These are phyloP conservation scores for Capniomyces stellatus DNA, from an alignment of 371 early-diverging fungal genomes.

Conservation along the genomic window DNA sequence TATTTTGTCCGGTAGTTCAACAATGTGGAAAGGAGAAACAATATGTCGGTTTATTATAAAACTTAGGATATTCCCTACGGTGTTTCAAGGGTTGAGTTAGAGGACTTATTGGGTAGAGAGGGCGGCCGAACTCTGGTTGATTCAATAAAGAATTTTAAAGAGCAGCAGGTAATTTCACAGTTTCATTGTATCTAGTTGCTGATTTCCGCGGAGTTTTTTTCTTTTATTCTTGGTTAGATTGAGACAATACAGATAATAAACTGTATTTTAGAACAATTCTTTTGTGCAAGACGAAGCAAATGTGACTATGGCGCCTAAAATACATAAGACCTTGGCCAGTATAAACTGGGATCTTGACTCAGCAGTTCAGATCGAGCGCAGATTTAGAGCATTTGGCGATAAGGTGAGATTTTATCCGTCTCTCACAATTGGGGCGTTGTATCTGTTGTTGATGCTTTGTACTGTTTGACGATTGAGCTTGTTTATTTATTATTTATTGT, in stretches of 20 bases:
- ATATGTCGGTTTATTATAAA: too few relatives aligned
- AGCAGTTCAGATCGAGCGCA: constrained; percentile 37
- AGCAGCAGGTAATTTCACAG: neutral
- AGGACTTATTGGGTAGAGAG: constrained; percentile 26
- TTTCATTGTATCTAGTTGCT: neutral
- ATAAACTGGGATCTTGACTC: constrained; percentile 42
- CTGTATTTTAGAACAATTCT: constrained; percentile 33
- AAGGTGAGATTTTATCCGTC: constrained; percentile 29
- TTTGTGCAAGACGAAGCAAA: constrained; percentile 36
- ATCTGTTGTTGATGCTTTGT: constrained; percentile 6
- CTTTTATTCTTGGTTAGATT: too few relatives aligned
- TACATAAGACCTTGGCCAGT: constrained; percentile 33
- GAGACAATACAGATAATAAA: too few relatives aligned
- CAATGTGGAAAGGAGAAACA: too few relatives aligned
- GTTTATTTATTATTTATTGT: too few relatives aligned
- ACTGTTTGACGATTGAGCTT: too few relatives aligned
- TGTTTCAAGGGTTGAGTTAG: constrained; percentile 5
- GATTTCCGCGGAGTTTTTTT: constrained; percentile 27
- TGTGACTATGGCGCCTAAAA: constrained; percentile 59
- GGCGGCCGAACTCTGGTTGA: constrained; percentile 47
- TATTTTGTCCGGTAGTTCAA: too few relatives aligned
- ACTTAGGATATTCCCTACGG: neutral
- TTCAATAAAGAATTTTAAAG: constrained; percentile 30
- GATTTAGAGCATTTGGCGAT: constrained; percentile 45
- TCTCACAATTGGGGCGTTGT: constrained; percentile 1